These are phyloP conservation scores for Acanthamoeba quina DNA, from an alignment of 208 protist genomes.

Conservation along the genomic window DNA sequence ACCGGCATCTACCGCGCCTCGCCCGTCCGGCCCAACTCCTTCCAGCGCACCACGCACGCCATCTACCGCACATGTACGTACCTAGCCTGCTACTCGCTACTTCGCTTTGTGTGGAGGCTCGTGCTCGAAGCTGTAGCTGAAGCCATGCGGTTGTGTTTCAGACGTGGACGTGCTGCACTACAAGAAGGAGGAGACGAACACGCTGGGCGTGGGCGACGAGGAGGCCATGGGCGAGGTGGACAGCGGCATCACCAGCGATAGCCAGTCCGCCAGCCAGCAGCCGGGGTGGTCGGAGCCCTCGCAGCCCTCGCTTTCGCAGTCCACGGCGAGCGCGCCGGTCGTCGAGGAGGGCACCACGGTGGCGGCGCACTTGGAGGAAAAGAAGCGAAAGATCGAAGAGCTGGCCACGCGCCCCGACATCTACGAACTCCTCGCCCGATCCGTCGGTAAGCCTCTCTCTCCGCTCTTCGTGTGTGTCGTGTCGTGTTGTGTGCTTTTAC, in stretches of 20 bases:
- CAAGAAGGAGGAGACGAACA: slow-evolving; percentile 89
- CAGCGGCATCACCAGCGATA: neutral
- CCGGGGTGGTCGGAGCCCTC: slow-evolving; percentile 1
- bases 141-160: neutral
- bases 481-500: too few species aligned
- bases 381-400: slow-evolving; percentile 74
- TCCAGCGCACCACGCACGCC: slow-evolving; percentile 94
- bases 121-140: neutral
- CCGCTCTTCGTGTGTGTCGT: too few species aligned
- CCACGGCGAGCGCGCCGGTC: neutral
- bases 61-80: slow-evolving; percentile 96
- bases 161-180: slow-evolving; percentile 98
- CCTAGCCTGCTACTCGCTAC: too few species aligned
- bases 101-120: neutral
- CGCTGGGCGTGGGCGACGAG: slow-evolving; percentile 72
- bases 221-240: slow-evolving; percentile 9
- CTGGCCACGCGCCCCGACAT: slow-evolving; percentile 92
- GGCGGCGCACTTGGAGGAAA: slow-evolving; percentile 60
- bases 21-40: slow-evolving; percentile 95
- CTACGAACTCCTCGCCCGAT: slow-evolving; percentile 95
- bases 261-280: neutral
- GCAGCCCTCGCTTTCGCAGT: neutral
- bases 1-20: slow-evolving; percentile 98
- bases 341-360: slow-evolving; percentile 45
- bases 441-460: slow-evolving; percentile 87